Base-by-base conservation (phyloP, 192 early-diverging fungal genomes). In the Globomyces pollinis-pini region DNA sequence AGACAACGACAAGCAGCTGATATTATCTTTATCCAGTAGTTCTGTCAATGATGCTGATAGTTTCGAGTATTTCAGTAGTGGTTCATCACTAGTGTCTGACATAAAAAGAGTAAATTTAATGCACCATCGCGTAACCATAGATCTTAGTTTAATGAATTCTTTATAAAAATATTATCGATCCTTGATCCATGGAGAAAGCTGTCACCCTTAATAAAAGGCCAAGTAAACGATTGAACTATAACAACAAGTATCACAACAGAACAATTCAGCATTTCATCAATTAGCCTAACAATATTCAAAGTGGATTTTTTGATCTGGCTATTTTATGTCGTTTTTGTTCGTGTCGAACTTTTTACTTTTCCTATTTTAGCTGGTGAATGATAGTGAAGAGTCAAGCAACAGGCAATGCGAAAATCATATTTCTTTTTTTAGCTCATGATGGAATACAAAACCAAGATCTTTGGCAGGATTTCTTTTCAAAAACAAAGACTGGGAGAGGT, bases 11-110 rank as follows among this genome's bases (percentile, higher is more conserved):
- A 57, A 20, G 13, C 28, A 31, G 5, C 36, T 16, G 21, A 57
- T 33, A 9, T 28, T 26, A 3, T 51, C 50, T 26, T 47, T 47
- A 28, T 47, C 23, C 23, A 47, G 28, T 26, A 28, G 23, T 30
- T 51, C 50, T 26, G 50, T 8, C 8, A 26, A 16, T n/a, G 26
- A 51, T 51, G 28, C 32, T 13, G 7, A 36, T 9, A 47, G 44
- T 34, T 24, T 51, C 30, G 50, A 33, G 33, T 51, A 51, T 34
- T 51, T 51, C 28, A 51, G 16, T 9, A 16, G 30, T 15, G 50
- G 50, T n/a, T 51, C 50, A 16, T 51, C 50, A 30, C 28, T 51
- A 8, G 28, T 26, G 18, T 34, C 50, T 16, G 50, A 47, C 44
- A 47, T 47, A 28, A 12, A 49, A 49, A 49, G 35, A 13, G 13